phyloP scores from a whole-genome alignment of 352 stramenopile species.

The Phytophthora europaea region DNA sequence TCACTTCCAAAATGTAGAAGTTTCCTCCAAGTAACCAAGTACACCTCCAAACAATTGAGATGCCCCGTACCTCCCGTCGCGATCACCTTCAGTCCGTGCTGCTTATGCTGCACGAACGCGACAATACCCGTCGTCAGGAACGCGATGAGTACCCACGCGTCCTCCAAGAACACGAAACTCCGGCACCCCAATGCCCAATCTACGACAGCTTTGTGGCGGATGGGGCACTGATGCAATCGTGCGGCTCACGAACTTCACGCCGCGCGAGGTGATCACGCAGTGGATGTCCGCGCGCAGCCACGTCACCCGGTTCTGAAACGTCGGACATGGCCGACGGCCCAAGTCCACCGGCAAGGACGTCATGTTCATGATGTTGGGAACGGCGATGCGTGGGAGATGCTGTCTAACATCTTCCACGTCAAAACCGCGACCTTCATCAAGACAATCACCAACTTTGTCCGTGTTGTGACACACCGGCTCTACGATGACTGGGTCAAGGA shows the following conservation, averaged over 20 bases:
- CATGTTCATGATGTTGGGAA: not conserved
- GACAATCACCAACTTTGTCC: not conserved
- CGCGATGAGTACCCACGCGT: not conserved
- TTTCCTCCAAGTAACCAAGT: not conserved
- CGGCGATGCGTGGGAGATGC: slow-evolving; percentile 13
- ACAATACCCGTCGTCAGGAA: not conserved
- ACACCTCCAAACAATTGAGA: not conserved
- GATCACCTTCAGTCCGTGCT: not conserved
- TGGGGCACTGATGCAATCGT: not conserved
- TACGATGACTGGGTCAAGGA: not conserved
- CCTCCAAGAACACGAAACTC: not conserved
- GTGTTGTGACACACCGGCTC: not conserved
- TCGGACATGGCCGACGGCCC: not conserved
- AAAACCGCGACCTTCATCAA: slow-evolving; percentile 5
- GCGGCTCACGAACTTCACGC: slow-evolving; percentile 1
- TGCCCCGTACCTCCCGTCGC: not conserved
- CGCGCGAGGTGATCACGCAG: not conserved
- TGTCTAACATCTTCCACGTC: not conserved
- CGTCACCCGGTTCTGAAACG: slow-evolving; percentile 12
- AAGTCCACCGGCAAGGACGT: not conserved
- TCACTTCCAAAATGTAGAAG: not conserved
- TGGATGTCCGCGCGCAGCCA: not conserved
- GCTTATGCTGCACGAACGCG: not conserved
- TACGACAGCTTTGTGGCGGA: slow-evolving; percentile 1
- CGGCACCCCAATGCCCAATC: not conserved